phyloP scores from a whole-genome alignment of 768 basidiomycete genomes.

The Tephrocybe rancida region DNA sequence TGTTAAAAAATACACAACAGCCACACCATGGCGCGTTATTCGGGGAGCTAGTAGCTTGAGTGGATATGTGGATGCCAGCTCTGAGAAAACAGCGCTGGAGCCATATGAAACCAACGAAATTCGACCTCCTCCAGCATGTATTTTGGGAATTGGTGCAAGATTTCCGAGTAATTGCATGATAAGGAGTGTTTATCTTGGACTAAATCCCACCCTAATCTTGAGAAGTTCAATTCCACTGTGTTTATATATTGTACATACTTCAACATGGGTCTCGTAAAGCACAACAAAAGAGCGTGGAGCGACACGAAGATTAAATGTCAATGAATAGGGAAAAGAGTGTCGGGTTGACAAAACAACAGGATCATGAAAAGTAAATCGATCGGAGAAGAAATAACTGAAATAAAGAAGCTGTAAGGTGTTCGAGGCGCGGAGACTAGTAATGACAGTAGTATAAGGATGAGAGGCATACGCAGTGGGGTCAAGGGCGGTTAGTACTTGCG shows the following conservation, averaged over 20 bases:
- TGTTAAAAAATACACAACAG: conserved; percentile 75
- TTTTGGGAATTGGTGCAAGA: conserved; percentile 23
- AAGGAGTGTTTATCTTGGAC: conserved; percentile 4
- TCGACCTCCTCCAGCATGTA: conserved; percentile 55
- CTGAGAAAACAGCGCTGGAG: conserved; percentile 62
- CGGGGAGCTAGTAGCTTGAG: conserved; percentile 85
- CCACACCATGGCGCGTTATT: conserved; percentile 49
- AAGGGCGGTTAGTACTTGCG: conserved; percentile 63
- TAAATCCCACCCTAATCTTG: not conserved
- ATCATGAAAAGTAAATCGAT: conserved; percentile 27
- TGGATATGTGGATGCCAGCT: conserved; percentile 82
- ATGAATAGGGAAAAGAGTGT: conserved; percentile 17
- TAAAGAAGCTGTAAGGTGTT: conserved; percentile 25
- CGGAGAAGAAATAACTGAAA: conserved; percentile 19
- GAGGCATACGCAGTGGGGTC: conserved; percentile 13
- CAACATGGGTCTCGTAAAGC: conserved; percentile 19
- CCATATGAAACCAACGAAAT: conserved; percentile 58
- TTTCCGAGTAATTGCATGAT: conserved; percentile 12
- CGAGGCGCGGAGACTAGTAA: conserved; percentile 11
- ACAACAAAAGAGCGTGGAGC: conserved; percentile 15
- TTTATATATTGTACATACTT: conserved; percentile 7
- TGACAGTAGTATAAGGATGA: conserved; percentile 14
- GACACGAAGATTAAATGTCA: conserved; percentile 5
- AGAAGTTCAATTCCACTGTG: not conserved
- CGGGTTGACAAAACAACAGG: conserved; percentile 24